Evolutionary conservation across 83 land plant species (phyloP), one percentile per base, ranked within the genome.

Genomic region (Diphasiastrum complanatum): DNA sequence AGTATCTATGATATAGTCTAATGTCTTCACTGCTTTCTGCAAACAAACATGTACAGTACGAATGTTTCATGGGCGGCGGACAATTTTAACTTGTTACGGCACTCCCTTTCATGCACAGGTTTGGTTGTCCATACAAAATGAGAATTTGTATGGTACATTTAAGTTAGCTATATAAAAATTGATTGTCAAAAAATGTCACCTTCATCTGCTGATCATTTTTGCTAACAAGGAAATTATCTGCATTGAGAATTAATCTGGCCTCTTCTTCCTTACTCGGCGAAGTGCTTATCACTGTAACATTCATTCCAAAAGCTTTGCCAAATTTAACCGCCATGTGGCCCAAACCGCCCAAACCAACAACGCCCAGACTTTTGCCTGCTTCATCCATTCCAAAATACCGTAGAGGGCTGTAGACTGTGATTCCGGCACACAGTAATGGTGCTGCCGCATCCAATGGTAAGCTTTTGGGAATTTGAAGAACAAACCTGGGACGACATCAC

Each of bases 221-320:
- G 69, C 80, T 78, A 46, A 73, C 56, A 19, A 78, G 50, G 47
- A 78, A 78, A 14, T 40, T 25, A 28, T 78, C 72, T 4, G 80
- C 80, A 1, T 73, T 78, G 28, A 73, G 43, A 49, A 59, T 28
- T 19, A 64, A 68, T 18, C 38, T 51, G 22, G 80, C 77, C 47
- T 78, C 80, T 52, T 67, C 50, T 60, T 78, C 71, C 64, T 78
- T 78, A n/a, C 20, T 51, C 22, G 73, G 77, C n/a, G 80, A 78
- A 6, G 80, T 73, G 72, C 80, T 78, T 45, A 78, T 78, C 19
- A 78, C 77, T 1, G 80, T 73, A 11, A 78, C 80, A 10, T 64
- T 68, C 41, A 51, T 14, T 2, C 79, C 79, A 35, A 72, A 67
- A 0, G 80, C 80, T 62, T 68, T 73, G 27, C 78, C 77, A 45